A percentile compares a stretch with the other conserved stretches of the same genome.
Conservation (phyloP, 2,329 filamentous ascomycete species). For the Aspergillus sp. region DNA sequence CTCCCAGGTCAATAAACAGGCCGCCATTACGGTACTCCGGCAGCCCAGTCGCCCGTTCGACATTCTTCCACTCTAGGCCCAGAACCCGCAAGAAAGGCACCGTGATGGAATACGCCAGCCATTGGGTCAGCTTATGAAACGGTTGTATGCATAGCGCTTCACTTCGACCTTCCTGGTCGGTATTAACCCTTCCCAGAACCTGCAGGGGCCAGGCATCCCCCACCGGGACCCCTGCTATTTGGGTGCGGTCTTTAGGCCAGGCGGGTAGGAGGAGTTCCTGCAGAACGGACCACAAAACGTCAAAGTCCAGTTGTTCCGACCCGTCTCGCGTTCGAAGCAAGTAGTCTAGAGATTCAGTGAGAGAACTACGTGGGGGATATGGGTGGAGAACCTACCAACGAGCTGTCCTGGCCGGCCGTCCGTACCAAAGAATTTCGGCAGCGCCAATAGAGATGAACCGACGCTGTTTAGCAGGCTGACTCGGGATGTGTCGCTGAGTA, state of each 20-base stretch:
- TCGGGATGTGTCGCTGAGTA: conserved; percentile 48
- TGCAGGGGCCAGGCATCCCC: conserved; percentile 53
- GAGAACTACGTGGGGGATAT: too few relatives aligned
- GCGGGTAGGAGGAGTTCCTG: conserved; percentile 49
- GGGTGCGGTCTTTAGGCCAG: conserved; percentile 50
- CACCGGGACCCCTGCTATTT: conserved; percentile 43
- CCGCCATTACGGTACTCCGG: conserved; percentile 74
- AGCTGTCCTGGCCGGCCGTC: too few relatives aligned
- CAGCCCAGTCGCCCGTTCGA: conserved; percentile 62
- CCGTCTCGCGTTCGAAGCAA: conserved; percentile 29
- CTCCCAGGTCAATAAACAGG: conserved; percentile 62
- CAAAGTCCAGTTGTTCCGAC: conserved; percentile 36
- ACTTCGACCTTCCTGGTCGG: not conserved
- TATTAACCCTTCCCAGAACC: conserved; percentile 14
- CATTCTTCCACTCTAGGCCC: conserved; percentile 52
- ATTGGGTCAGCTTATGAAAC: conserved; percentile 67
- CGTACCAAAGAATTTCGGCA: too few relatives aligned
- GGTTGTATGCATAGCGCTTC: conserved; percentile 33
- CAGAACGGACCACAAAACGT: conserved; percentile 44
- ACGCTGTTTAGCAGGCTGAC: conserved; percentile 43
- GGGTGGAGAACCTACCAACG: too few relatives aligned
- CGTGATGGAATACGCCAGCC: conserved; percentile 72
- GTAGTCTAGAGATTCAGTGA: conserved; percentile 35
- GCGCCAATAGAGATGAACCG: conserved; percentile 41
- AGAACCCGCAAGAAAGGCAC: conserved; percentile 60